Evolutionary conservation across 371 early-diverging fungal genomes (phyloP).

Genomic region (Zychaea mexicana): DNA sequence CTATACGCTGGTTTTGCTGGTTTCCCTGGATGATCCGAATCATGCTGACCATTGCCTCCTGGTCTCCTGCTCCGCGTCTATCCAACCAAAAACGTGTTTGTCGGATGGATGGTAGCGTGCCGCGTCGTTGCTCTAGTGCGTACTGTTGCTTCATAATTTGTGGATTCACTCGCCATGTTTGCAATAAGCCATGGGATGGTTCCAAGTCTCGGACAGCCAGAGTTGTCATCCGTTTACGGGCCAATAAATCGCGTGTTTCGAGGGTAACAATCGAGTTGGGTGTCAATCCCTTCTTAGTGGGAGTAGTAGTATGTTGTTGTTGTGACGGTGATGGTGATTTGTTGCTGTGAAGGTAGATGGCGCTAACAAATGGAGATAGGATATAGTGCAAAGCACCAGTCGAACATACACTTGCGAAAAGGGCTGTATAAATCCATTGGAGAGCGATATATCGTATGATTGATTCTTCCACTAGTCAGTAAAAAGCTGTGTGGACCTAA

Average conservation of each 20-base stretch:
- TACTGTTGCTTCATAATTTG: background rate
- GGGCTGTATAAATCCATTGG: conserved; percentile 33
- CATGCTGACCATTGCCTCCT: conserved; percentile 36
- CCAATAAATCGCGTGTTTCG: conserved; percentile 44
- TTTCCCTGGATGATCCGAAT: conserved; percentile 39
- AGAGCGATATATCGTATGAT: conserved; percentile 30
- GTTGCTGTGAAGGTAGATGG: conserved; percentile 30
- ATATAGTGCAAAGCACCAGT: conserved; percentile 49
- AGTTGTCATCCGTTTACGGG: conserved; percentile 32
- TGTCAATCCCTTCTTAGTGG: conserved; percentile 19
- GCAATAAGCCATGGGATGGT: conserved; percentile 24
- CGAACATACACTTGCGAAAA: conserved; percentile 45
- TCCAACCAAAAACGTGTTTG: conserved; percentile 52
- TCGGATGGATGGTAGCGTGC: conserved; percentile 13
- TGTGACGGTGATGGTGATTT: background rate
- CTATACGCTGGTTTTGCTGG: conserved; percentile 20
- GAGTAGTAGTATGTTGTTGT: background rate
- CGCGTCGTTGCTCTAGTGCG: conserved; percentile 10
- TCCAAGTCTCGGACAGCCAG: conserved; percentile 32
- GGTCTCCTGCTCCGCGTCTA: conserved; percentile 38
- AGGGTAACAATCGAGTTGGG: conserved; percentile 42
- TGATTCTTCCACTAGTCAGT: conserved; percentile 27
- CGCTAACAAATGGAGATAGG: conserved; percentile 44
- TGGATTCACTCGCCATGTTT: conserved; percentile 40
- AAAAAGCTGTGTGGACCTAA: too few species aligned